These are phyloP conservation scores for Calonectria hongkongensis DNA, from an alignment of 2,329 filamentous ascomycete genomes.

Conservation along the genomic window DNA sequence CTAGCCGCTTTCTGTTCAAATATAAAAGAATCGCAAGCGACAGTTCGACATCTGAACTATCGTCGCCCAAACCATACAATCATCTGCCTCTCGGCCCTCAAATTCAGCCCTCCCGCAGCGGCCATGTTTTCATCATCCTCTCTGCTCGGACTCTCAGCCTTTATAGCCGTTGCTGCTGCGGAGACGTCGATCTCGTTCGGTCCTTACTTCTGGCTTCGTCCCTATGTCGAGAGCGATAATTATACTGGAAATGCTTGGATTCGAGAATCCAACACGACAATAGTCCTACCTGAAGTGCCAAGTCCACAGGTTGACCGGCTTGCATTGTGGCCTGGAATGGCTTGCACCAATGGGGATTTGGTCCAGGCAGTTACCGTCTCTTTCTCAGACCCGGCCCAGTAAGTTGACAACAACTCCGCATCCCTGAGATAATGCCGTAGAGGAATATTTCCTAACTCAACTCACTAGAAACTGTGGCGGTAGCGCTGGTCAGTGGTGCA, in stretches of 20 bases:
- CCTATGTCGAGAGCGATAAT: neutral
- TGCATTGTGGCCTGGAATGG: slow-evolving; percentile 17
- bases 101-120: no score
- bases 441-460: no score
- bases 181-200: neutral
- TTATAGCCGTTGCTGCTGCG: neutral
- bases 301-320: slow-evolving; percentile 9
- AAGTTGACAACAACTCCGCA: neutral
- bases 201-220: slow-evolving; percentile 16
- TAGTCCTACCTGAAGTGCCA: neutral
- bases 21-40: neutral
- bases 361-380: slow-evolving; percentile 6
- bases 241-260: slow-evolving; percentile 11
- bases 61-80: neutral
- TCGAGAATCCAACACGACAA: slow-evolving; percentile 4
- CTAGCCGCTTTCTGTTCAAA: no score
- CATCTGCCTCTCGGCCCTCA: neutral
- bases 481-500: slow-evolving; percentile 9
- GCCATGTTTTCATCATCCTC: neutral
- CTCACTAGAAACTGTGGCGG: slow-evolving; percentile 4
- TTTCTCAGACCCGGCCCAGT: neutral
- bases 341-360: slow-evolving; percentile 3
- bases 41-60: no score
- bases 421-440: no score
- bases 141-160: neutral